These are phyloP conservation scores for Zelopaecilomyces penicillatus DNA, from an alignment of 2,329 filamentous ascomycete species.

Conservation along the genomic window DNA sequence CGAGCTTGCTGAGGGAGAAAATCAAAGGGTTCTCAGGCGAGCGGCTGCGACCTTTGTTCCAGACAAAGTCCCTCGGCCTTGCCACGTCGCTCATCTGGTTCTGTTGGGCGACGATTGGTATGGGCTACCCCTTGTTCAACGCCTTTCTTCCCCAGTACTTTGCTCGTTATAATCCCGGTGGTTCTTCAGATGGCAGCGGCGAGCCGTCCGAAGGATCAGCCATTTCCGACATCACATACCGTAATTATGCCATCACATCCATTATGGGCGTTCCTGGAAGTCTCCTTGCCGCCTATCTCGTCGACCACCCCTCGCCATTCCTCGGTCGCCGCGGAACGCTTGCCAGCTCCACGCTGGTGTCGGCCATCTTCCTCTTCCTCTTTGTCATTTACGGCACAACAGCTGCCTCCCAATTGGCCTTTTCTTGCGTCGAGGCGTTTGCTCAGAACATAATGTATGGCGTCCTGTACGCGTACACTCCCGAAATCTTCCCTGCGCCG, in stretches of 20 bases:
- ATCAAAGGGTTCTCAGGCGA: constrained; percentile 59
- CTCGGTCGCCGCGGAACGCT: constrained; percentile 66
- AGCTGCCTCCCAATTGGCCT: constrained; percentile 51
- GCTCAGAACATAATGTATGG: constrained; percentile 72
- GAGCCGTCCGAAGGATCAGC: constrained; percentile 23
- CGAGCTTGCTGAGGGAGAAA: constrained; percentile 45
- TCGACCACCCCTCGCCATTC: constrained; percentile 53
- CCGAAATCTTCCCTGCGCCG: constrained; percentile 67
- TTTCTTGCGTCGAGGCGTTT: constrained; percentile 61
- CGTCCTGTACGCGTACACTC: constrained; percentile 68
- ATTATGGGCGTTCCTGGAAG: constrained; percentile 70
- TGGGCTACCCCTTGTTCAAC: constrained; percentile 85
- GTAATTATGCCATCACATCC: constrained; percentile 75
- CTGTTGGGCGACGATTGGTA: constrained; percentile 73
- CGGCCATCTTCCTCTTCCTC: constrained; percentile 60
- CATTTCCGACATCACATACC: constrained; percentile 51
- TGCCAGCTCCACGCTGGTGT: constrained; percentile 57
- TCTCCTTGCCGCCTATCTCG: constrained; percentile 64
- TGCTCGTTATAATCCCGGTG: constrained; percentile 41
- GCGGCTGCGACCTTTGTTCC: constrained; percentile 59
- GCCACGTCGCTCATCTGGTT: constrained; percentile 60
- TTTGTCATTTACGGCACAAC: constrained; percentile 53
- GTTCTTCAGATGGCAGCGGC: constrained; percentile 13
- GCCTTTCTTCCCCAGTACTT: constrained; percentile 85
- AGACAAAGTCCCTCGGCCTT: constrained; percentile 40